Base-by-base conservation (phyloP, 179 eudicot genomes). In the Camellia oleifera region DNA sequence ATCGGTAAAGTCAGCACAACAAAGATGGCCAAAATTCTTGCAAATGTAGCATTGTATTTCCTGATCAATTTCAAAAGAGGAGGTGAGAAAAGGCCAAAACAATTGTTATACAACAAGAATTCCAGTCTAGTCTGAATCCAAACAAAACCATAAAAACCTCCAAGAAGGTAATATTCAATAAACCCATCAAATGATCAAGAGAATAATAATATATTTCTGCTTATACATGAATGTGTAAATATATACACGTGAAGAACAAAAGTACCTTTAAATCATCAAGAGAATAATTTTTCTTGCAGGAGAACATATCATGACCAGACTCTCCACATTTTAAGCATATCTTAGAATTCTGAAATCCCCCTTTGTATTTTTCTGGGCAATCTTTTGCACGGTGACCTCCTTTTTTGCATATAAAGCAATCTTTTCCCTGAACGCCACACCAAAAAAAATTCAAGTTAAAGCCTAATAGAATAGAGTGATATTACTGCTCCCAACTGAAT, bases 321-420 rank as follows among this genome's bases (percentile, higher is more conserved):
- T 91, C 88, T 80, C 99, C 99, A 83, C 99, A 96, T 85, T 90
- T 94, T 75, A 96, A 86, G 81, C 99, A 96, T 57, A 89, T 74
- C 56, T 90, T 91, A 44, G 86, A 84, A 65, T 82, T 85, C 48
- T 80, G 75, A 26, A 88, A 84, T 77, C 83, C 72, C 32, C 74
- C 78, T 74, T 81, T 88, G 83, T 79, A 83, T 82, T 88, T 96
- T 67, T 89, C 90, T 12, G 97, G 97, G 79, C 99, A 96, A 86
- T 94, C 98, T 88, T 88, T 96, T 9, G 99, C 98, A 75, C 92
- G 92, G 72, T 96, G 99, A 69, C 97, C 97, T 48, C 86, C 90
- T 69, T 84, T 90, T 77, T 92, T 92, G 93, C 99, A 96, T 63
- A 92, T 90, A 80, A 84, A 96, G 84, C 99, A 96, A 88, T 92